Evolutionary conservation across 768 basidiomycete genomes (phyloP), one percentile per base, ranked within the genome.

Genomic region (Pilatotrama ljubarskyi): DNA sequence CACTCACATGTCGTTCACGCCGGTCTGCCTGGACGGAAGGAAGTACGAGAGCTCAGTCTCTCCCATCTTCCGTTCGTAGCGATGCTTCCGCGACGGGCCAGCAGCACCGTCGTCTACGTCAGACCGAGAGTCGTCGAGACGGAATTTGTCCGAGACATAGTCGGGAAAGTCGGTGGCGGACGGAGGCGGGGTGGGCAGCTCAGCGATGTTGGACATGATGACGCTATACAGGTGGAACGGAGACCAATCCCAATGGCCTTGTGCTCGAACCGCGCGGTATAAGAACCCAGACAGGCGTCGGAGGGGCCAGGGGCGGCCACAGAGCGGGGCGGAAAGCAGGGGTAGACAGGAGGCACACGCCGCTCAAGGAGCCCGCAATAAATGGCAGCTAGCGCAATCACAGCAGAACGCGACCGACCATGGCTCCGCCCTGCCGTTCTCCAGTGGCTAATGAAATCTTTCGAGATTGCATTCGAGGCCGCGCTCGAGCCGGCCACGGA

Each of bases 1-100:
- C 36, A 69, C 84, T 61, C 66, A 91, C 92, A 95, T 93, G 70
- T 95, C 92, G 66, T 95, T 95, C 35, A 93, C 91, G 5, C 90
- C 90, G 53, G 77, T 83, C 44, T 85, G 86, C n/a, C 92, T 79
- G 3, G 86, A 85, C 2, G 90, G 91, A 10, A 93, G 78, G 70
- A 83, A 93, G 73, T 93, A 95, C 1, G 89, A 90, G 8, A 81
- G 72, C 73, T 94, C 91, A 22, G 84, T 91, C 58, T 90, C 84
- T 5, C 90, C 90, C 49, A 94, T 74, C 56, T 69, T 77, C 24
- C 89, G 81, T 68, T 87, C 81, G 55, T 71, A 73, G 35, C 25
- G 58, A n/a, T 55, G 41, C 14, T 15, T 22, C 35, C 35, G 15
- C 20, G 49, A 46, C 3, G 37, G 35, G n/a, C 49, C 41, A 20